A percentile compares a stretch with the other conserved stretches of the same genome.
These are phyloP conservation scores for Wickerhamiella siamensis DNA, from an alignment of 805 yeast genomes.

Conservation along the genomic window DNA sequence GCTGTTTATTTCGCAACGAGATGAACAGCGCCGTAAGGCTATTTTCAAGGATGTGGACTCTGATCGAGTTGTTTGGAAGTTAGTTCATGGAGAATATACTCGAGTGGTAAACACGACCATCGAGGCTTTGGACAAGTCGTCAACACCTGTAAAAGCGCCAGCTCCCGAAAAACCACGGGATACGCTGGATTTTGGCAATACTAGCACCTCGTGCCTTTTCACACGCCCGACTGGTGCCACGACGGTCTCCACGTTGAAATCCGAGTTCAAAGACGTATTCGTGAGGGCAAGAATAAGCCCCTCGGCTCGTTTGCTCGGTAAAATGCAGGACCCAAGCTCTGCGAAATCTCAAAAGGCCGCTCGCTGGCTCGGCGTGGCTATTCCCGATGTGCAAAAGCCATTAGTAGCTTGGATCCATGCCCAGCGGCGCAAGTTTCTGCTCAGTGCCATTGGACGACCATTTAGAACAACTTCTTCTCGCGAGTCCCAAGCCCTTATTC, in stretches of 20 bases:
- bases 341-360: not conserved
- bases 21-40: conserved; percentile 21
- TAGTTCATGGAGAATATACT: conserved; percentile 14
- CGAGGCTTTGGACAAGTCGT: not conserved
- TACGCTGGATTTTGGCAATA: not conserved
- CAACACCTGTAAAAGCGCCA: no score
- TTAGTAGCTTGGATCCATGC: not conserved
- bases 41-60: conserved; percentile 25
- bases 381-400: not conserved
- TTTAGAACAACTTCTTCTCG: conserved; percentile 25
- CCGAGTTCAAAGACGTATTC: not conserved
- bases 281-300: not conserved
- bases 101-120: conserved; percentile 1
- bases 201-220: not conserved
- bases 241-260: not conserved
- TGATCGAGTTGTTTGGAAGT: conserved; percentile 24
- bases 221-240: not conserved
- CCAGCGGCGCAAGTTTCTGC: conserved; percentile 9
- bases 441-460: conserved; percentile 20
- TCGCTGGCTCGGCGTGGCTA: not conserved
- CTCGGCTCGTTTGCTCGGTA: not conserved
- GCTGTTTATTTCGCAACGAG: conserved; percentile 19
- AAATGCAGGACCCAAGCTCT: not conserved
- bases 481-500: conserved; percentile 15
- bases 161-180: not conserved